Base-by-base conservation (phyloP, 1,284 basidiomycete genomes). In the Termitomyces sp. region DNA sequence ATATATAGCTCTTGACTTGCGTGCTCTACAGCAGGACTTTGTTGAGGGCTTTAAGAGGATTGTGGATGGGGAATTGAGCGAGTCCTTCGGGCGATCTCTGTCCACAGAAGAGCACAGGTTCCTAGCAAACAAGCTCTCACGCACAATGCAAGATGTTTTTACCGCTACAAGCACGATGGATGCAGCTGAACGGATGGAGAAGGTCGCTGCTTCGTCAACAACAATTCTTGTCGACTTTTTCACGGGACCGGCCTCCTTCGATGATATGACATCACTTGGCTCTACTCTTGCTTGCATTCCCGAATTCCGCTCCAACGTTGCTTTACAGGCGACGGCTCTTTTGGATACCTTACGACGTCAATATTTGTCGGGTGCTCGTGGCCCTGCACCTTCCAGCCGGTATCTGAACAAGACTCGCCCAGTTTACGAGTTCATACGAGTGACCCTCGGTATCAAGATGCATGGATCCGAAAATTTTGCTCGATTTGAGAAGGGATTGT, bases 141-240 rank as follows among this genome's bases (percentile, higher is more conserved):
- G 65, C 13, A 68, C 69, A 12, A 75, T 88, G 59, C 68, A 70
- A 3, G 76, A 80, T 5, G 68, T 81, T 2, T 75, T 92, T 56
- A 84, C 91, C 51, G 68, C 73, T 5, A 86, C 86, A 41, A 82
- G 82, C 61, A 84, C 79, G 19, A 84, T 92, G 80, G 88, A 92
- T 65, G 80, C 80, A 2, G 65, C 65, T 1, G 78, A 78, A 12
- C 80, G 87, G 43, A 87, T 92, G 81, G 70, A 75, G 53, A 82
- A 80, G 59, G 79, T 87, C 47, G 86, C 86, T 0, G 77, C 77
- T 7, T 80, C 87, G 3, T 77, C 77, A 15, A 81, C 83, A 26
- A 75, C 78, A 1, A 71, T 81, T 2, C 75, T 90, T 43, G 70
- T 88, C 64, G 76, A 73, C 62, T 77, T 83, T 61, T 61, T 66